These are phyloP conservation scores for Boletus coccyginus DNA, from an alignment of 768 basidiomycete genomes.

Conservation along the genomic window DNA sequence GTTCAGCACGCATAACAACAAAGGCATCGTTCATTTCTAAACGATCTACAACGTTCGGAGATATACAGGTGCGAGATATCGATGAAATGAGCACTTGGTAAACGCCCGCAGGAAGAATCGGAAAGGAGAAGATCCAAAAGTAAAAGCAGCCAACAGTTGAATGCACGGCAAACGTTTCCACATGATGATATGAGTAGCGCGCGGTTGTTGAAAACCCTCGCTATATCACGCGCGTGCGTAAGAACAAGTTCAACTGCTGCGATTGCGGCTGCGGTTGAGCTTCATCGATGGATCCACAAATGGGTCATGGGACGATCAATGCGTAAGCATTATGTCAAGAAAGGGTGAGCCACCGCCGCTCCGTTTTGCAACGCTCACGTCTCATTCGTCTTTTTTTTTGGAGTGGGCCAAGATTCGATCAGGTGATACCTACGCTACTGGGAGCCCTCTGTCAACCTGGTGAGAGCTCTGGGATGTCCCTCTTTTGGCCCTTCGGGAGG, in stretches of 20 bases:
- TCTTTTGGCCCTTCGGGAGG: slow-evolving; percentile 87
- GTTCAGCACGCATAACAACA: background rate
- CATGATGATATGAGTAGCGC: background rate
- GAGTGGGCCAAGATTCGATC: slow-evolving; percentile 83
- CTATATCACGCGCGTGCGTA: slow-evolving; percentile 51
- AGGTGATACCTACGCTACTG: slow-evolving; percentile 92
- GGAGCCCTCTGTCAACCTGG: slow-evolving; percentile 93
- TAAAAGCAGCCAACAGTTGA: slow-evolving; percentile 14
- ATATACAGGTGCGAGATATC: background rate
- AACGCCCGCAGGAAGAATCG: background rate
- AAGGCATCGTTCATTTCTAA: slow-evolving; percentile 6
- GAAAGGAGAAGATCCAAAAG: background rate
- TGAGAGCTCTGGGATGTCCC: slow-evolving; percentile 89
- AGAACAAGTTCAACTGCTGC: slow-evolving; percentile 68
- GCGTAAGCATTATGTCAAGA: slow-evolving; percentile 75
- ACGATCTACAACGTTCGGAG: background rate
- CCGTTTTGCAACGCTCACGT: too few relatives aligned
- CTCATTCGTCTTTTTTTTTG: background rate
- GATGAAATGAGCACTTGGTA: background rate
- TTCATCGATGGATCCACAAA: slow-evolving; percentile 52
- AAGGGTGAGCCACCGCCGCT: slow-evolving; percentile 46
- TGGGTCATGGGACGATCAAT: slow-evolving; percentile 43
- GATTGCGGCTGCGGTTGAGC: slow-evolving; percentile 72
- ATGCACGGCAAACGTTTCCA: background rate
- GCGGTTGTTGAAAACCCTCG: slow-evolving; percentile 25